Evolutionary conservation across 2,329 filamentous ascomycete genomes (phyloP), one percentile per base, ranked within the genome.

Genomic region (Tolypocladium inflatum): DNA sequence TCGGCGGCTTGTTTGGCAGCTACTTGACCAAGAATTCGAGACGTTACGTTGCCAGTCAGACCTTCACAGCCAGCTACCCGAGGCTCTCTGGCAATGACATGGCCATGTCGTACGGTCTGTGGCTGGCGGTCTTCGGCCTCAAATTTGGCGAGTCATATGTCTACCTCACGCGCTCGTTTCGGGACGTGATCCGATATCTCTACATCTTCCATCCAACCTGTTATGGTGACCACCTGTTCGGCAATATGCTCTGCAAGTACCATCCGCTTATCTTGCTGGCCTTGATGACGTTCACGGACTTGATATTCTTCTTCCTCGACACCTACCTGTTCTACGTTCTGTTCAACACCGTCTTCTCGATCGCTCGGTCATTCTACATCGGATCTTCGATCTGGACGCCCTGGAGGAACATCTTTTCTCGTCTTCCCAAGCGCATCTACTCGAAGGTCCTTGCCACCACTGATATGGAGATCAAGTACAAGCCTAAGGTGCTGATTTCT

Each of bases 391-490:
- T 99, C 73, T 94, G 87, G 91, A 97, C 93, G 2, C 94, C 94
- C 0, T 99, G 94, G 94, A 87, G 94, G 72, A 99, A 99, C 73
- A 94, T 99, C 65, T 99, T 97, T 78, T 97, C 95, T 23, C 91
- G 94, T 52, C 82, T 99, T 43, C 94, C 94, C 0, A 99, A 99
- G 83, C 92, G 94, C 78, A 96, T 99, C 66, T 99, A 99, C 76
- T 99, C 94, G 35, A 99, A 99, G 81, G 84, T 99, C 51, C 80
- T 99, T 35, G 94, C 94, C 0, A 99, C 94, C 0, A 97, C 94
- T 2, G 94, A 99, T 70, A 99, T 99, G 95, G 94, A 99, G 76
- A 99, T 99, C 80, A 99, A 99, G 80, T 99, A 99, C 80, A 99
- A 99, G 77, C 94, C 94, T 0, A 99, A 99, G 80, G 94, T 99